Percentiles rank a stretch among this genome's conserved stretches.
Conservation (phyloP, 2,329 filamentous ascomycete species). For the Iodosphaeria phyllophila region DNA sequence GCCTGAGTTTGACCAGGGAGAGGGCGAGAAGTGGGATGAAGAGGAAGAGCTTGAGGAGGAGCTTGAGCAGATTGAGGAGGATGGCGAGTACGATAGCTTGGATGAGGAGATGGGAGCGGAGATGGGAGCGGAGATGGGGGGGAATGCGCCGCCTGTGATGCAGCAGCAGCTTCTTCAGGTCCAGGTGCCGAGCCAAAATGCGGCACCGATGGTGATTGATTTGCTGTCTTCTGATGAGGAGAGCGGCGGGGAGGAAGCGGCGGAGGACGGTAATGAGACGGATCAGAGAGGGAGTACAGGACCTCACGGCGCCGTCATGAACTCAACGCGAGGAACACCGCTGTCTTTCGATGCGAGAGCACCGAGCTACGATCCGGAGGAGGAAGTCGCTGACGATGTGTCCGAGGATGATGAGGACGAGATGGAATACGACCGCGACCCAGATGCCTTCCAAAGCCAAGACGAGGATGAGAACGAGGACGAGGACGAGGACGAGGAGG, state of each 20-base stretch:
- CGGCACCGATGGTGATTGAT: conserved; percentile 9
- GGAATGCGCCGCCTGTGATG: not conserved
- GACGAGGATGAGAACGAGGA: conserved; percentile 5
- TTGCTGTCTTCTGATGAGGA: conserved; percentile 11
- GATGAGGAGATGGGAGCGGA: conserved; percentile 8
- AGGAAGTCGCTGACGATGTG: conserved; percentile 1
- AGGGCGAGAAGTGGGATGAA: conserved; percentile 2
- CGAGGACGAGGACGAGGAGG: conserved; percentile 9
- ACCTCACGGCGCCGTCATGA: too few relatives aligned
- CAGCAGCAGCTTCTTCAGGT: conserved; percentile 2
- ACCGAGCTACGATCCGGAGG: too few relatives aligned
- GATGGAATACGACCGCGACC: conserved; percentile 2
- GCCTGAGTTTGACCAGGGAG: conserved; percentile 10
- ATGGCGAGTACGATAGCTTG: conserved; percentile 5
- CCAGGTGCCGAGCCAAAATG: conserved; percentile 2
- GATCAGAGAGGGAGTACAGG: too few relatives aligned
- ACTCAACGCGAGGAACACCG: too few relatives aligned
- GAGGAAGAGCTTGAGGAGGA: conserved; percentile 5
- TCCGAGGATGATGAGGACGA: conserved; percentile 4
- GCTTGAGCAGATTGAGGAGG: conserved; percentile 1
- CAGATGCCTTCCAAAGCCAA: conserved; percentile 4
- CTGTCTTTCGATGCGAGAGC: too few relatives aligned
- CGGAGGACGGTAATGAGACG: too few relatives aligned
- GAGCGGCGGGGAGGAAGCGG: too few relatives aligned
- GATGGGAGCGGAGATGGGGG: not conserved